Evolutionary conservation across 2,329 filamentous ascomycete genomes (phyloP).

Genomic region (Colletotrichum costaricense): DNA sequence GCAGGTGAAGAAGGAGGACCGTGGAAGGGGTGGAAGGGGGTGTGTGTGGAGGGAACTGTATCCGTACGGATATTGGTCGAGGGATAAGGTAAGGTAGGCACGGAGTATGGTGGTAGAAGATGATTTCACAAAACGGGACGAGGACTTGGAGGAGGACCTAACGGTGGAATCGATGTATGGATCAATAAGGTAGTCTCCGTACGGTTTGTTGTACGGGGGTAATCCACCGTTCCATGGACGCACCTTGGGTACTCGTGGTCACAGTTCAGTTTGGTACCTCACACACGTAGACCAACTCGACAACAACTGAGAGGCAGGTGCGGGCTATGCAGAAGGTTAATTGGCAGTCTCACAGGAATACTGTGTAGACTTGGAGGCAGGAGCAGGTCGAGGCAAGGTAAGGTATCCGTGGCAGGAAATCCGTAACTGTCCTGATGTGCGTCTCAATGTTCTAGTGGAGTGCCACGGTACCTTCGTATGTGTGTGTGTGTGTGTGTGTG

Average conservation of each 20-base stretch:
- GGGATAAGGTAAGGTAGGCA: constrained; percentile 1
- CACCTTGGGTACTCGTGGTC: too few relatives aligned
- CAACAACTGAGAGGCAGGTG: not conserved
- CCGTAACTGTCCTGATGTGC: not conserved
- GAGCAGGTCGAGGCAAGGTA: not conserved
- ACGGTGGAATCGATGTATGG: not conserved
- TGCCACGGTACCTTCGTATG: not conserved
- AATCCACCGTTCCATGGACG: too few relatives aligned
- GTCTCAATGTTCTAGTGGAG: constrained; percentile 9
- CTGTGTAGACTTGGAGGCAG: not conserved
- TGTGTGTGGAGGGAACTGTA: constrained; percentile 1
- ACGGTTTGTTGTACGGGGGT: not conserved
- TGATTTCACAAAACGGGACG: constrained; percentile 26
- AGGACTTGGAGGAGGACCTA: not conserved
- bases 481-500: not conserved
- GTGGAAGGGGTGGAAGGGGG: constrained; percentile 3
- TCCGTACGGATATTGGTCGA: not conserved
- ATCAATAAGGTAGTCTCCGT: not conserved
- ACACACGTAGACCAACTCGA: too few relatives aligned
- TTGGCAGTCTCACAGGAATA: not conserved
- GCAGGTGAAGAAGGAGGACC: not conserved
- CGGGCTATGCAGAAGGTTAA: not conserved
- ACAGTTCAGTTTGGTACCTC: too few relatives aligned
- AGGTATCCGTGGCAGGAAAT: constrained; percentile 2
- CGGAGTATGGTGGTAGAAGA: not conserved